phyloP scores from a whole-genome alignment of 768 basidiomycete species.

The Hirschioporus abietinus region DNA sequence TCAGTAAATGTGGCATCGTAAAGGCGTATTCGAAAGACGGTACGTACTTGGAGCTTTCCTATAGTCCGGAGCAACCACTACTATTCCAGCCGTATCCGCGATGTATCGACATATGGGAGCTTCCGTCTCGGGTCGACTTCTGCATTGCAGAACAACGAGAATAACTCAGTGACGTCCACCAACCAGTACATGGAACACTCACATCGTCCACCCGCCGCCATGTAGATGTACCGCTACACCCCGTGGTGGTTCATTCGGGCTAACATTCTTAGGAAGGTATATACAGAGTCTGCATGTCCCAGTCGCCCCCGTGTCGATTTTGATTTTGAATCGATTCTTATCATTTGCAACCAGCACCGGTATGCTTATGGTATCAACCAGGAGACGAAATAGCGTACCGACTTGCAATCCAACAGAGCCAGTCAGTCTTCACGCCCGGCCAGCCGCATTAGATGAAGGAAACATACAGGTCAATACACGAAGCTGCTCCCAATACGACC shows the following conservation, averaged over 20 bases:
- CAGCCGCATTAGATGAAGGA: no score
- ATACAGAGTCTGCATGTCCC: slow-evolving; percentile 11
- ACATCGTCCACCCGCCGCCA: slow-evolving; percentile 17
- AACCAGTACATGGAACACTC: slow-evolving; percentile 4
- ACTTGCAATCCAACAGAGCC: background rate
- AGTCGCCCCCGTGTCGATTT: slow-evolving; percentile 8
- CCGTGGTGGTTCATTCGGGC: background rate
- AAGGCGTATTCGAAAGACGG: background rate
- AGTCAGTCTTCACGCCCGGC: no score
- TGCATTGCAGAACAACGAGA: background rate
- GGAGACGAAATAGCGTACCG: slow-evolving; percentile 4
- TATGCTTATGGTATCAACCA: slow-evolving; percentile 5
- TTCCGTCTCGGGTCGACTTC: slow-evolving; percentile 15
- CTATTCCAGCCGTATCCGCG: slow-evolving; percentile 8
- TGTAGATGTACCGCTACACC: slow-evolving; percentile 13
- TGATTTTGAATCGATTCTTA: slow-evolving; percentile 7
- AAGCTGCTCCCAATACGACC: background rate
- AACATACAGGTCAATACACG: background rate
- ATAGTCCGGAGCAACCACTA: slow-evolving; percentile 17
- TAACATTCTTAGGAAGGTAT: slow-evolving; percentile 6
- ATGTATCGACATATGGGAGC: slow-evolving; percentile 12
- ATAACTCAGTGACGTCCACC: background rate
- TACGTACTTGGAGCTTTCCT: slow-evolving; percentile 12
- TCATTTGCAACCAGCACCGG: slow-evolving; percentile 1
- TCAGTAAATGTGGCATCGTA: background rate